These are phyloP conservation scores for Chimonanthus praecox DNA, from an alignment of 164 flowering plant genomes.

Conservation along the genomic window DNA sequence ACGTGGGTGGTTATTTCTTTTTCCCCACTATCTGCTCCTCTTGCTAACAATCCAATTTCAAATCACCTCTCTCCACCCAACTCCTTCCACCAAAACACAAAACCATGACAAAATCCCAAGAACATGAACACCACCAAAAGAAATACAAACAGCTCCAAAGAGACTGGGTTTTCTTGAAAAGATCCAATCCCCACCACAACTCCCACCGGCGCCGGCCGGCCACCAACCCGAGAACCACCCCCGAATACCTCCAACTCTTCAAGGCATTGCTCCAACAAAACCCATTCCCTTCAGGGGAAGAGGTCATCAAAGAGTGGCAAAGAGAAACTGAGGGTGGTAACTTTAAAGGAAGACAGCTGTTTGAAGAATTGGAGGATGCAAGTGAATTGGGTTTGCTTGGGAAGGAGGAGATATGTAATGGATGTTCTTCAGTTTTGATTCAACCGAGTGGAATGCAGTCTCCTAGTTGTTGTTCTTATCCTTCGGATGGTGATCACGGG, in stretches of 20 bases:
- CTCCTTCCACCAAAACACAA: not conserved
- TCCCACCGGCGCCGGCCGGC: not conserved
- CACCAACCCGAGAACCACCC: not conserved
- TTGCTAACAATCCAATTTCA: no score
- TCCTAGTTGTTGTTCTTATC: conserved; percentile 8
- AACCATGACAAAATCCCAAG: not conserved
- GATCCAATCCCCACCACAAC: conserved; percentile 6
- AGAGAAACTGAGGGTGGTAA: conserved; percentile 34
- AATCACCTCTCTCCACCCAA: not conserved
- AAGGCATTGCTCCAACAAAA: conserved; percentile 29
- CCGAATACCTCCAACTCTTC: conserved; percentile 5
- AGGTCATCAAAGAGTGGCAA: conserved; percentile 30
- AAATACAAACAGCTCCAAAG: conserved; percentile 20
- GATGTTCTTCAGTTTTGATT: conserved; percentile 20
- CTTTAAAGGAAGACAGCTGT: conserved; percentile 42
- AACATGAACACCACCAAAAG: conserved; percentile 15
- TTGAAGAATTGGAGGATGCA: conserved; percentile 20
- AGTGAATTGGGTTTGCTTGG: conserved; percentile 1
- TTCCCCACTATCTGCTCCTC: no score
- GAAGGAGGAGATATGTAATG: conserved; percentile 12
- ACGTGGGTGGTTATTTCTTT: no score
- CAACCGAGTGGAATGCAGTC: conserved; percentile 20
- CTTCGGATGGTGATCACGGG: conserved; percentile 1
- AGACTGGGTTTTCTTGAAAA: conserved; percentile 30
- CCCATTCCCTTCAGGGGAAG: conserved; percentile 34